Evolutionary conservation across 306 rosid species (phyloP).

Genomic region (Vigna mungo): DNA sequence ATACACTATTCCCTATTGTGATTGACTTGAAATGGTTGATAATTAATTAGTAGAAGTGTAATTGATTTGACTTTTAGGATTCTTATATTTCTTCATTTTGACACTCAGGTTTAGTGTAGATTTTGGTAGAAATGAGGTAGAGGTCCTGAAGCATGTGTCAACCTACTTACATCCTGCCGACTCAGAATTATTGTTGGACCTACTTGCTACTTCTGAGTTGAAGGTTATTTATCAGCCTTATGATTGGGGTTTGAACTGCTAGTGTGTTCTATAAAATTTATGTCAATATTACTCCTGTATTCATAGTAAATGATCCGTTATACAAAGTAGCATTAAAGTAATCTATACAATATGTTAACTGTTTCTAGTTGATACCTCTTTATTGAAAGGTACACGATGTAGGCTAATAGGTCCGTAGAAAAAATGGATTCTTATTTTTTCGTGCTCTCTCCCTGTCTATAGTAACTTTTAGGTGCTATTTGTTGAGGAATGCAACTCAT

Average conservation of each 20-base stretch:
- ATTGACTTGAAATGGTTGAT: conserved; percentile 4
- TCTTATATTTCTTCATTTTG: conserved; percentile 25
- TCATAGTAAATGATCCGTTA: neutral
- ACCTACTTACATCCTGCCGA: conserved; percentile 69
- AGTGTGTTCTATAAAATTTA: neutral
- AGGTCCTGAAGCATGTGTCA: conserved; percentile 74
- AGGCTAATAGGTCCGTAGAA: neutral
- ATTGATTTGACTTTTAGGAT: neutral
- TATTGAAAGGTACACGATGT: neutral
- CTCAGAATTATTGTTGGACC: conserved; percentile 67
- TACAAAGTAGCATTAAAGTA: conserved; percentile 21
- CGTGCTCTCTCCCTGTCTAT: neutral
- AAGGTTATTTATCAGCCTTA: conserved; percentile 73
- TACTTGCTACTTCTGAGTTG: conserved; percentile 68
- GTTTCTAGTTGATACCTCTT: conserved; percentile 6
- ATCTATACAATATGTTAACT: conserved; percentile 9
- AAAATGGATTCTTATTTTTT: neutral
- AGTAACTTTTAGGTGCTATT: neutral
- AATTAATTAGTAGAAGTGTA: neutral
- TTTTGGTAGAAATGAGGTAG: conserved; percentile 78
- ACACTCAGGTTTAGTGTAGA: conserved; percentile 70
- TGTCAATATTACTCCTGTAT: conserved; percentile 23
- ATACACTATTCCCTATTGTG: neutral
- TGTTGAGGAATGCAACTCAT: neutral
- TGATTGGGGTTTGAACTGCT: conserved; percentile 83